These are phyloP conservation scores for Yamadazyma phyllophila DNA, from an alignment of 805 yeast species.

Conservation along the genomic window DNA sequence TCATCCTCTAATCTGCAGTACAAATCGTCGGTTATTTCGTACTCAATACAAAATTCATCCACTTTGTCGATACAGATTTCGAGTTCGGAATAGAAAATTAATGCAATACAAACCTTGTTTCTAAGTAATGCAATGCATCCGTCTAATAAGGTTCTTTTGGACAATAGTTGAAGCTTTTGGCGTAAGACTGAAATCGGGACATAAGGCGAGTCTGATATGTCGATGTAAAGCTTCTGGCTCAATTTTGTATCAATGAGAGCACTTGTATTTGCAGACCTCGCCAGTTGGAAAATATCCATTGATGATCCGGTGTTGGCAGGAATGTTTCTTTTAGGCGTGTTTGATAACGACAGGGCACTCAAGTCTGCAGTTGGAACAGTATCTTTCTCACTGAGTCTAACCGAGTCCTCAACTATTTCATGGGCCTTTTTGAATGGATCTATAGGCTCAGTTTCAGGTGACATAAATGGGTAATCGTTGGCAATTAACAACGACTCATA, in stretches of 20 bases:
- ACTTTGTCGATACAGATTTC: constrained; percentile 51
- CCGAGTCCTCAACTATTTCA: constrained; percentile 33
- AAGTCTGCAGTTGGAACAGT: neutral
- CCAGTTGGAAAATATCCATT: neutral
- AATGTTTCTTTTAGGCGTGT: neutral
- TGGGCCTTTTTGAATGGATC: constrained; percentile 28
- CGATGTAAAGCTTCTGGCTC: constrained; percentile 26
- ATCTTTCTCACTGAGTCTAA: constrained; percentile 3
- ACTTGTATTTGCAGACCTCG: neutral
- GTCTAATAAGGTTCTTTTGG: constrained; percentile 43
- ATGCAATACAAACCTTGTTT: constrained; percentile 37
- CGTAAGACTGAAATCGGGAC: constrained; percentile 32
- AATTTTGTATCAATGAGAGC: neutral
- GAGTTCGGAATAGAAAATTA: constrained; percentile 49
- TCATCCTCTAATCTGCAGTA: constrained; percentile 26
- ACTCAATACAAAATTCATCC: constrained; percentile 24
- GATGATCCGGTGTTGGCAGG: neutral
- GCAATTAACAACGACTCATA: constrained; percentile 47
- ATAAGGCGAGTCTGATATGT: constrained; percentile 34
- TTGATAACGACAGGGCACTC: neutral
- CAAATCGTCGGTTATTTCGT: constrained; percentile 25
- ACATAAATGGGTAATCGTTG: constrained; percentile 55
- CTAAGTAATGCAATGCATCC: constrained; percentile 52
- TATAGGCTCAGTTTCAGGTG: constrained; percentile 37
- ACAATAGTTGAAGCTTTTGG: constrained; percentile 35